These are phyloP conservation scores for Penicillium steckii DNA, from an alignment of 495 filamentous ascomycete species.

Conservation along the genomic window DNA sequence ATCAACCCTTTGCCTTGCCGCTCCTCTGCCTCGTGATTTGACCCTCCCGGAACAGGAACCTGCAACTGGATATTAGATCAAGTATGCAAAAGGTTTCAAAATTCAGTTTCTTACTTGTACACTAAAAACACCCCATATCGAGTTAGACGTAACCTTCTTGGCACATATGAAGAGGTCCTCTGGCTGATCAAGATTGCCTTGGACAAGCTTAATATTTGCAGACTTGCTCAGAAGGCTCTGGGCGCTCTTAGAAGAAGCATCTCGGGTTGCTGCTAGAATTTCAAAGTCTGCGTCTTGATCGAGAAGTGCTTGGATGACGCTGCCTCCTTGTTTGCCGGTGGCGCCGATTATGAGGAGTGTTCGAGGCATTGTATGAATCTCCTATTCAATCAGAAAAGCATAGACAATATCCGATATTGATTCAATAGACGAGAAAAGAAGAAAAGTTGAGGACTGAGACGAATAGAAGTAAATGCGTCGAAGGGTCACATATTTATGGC, in stretches of 20 bases:
- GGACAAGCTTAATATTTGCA: conserved; percentile 50
- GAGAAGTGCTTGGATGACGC: conserved; percentile 58
- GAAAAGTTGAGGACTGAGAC: background rate
- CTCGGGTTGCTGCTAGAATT: conserved; percentile 67
- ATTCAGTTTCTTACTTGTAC: conserved; percentile 30
- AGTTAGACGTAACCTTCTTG: conserved; percentile 36
- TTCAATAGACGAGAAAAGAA: background rate
- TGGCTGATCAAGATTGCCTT: conserved; percentile 54
- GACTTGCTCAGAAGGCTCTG: conserved; percentile 47
- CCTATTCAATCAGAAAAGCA: background rate
- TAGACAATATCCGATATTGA: background rate
- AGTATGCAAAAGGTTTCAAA: background rate
- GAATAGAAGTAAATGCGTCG: background rate
- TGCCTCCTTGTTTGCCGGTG: conserved; percentile 69
- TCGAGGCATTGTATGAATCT: background rate
- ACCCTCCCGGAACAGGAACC: background rate
- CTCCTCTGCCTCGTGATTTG: conserved; percentile 37
- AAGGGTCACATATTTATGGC: background rate
- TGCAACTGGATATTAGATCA: background rate
- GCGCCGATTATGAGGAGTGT: conserved; percentile 60
- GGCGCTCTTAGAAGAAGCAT: conserved; percentile 51
- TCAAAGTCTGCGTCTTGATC: conserved; percentile 41
- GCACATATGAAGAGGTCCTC: conserved; percentile 51
- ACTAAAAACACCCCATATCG: conserved; percentile 54
- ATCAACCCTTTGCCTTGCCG: conserved; percentile 58